phyloP scores from a whole-genome alignment of 176 grass and related monocot species.

The Canna indica region DNA sequence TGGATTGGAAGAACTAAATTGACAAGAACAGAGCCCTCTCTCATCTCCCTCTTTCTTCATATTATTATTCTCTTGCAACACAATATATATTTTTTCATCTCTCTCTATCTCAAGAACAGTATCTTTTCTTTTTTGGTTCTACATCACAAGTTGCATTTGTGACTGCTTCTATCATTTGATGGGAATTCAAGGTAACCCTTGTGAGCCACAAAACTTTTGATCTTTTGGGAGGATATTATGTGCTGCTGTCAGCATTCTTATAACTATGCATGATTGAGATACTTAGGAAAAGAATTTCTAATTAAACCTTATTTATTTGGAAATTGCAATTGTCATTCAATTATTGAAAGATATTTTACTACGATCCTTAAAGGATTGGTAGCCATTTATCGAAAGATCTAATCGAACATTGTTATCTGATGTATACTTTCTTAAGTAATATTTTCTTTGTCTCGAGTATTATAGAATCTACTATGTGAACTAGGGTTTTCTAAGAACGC shows the following conservation, averaged over 20 bases:
- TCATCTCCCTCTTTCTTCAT: background rate
- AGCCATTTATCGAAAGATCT: too few relatives aligned
- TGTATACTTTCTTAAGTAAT: too few relatives aligned
- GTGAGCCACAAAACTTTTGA: background rate
- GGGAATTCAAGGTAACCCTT: background rate
- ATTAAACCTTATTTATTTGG: too few relatives aligned
- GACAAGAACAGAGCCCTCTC: background rate
- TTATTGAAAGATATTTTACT: too few relatives aligned
- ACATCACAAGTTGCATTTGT: slow-evolving; percentile 2
- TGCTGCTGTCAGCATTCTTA: background rate
- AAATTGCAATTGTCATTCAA: too few relatives aligned
- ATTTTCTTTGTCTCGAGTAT: too few relatives aligned
- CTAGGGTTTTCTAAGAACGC: too few relatives aligned
- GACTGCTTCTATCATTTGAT: background rate
- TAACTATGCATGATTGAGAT: too few relatives aligned
- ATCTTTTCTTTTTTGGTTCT: background rate
- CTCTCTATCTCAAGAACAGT: background rate
- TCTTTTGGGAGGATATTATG: background rate
- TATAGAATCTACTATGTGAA: too few relatives aligned
- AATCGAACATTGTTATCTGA: too few relatives aligned
- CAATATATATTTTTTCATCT: background rate
- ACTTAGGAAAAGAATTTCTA: too few relatives aligned
- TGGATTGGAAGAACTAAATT: background rate
- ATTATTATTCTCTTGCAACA: background rate
- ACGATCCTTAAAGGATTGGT: too few relatives aligned